Evolutionary conservation across 106 monocot species (phyloP).

Genomic region (Dendrobium catenatum): DNA sequence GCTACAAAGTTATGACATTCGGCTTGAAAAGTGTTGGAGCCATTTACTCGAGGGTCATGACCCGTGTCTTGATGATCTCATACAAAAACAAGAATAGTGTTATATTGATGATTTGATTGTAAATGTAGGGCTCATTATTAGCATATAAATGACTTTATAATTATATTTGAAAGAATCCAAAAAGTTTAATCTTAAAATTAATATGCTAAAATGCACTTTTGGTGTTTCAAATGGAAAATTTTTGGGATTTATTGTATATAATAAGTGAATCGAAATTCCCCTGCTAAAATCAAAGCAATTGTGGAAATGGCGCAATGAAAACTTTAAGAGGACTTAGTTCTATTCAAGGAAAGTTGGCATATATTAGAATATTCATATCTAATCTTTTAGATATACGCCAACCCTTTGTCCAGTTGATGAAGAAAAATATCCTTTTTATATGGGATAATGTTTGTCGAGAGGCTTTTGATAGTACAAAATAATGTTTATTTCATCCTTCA

Average conservation of each 20-base stretch:
- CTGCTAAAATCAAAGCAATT: not conserved
- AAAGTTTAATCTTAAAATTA: not conserved
- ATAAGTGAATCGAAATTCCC: constrained; percentile 6
- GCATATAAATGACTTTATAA: not conserved
- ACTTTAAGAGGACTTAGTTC: not conserved
- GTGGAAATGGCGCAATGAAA: not conserved
- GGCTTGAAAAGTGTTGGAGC: not conserved
- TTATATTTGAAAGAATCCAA: not conserved
- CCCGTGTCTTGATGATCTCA: not conserved
- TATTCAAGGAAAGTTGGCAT: not conserved
- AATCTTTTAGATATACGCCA: not conserved
- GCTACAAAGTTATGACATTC: not conserved
- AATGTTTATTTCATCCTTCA: too few species aligned
- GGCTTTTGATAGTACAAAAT: too few species aligned
- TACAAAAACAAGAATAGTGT: not conserved
- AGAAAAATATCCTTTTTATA: not conserved
- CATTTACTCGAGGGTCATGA: not conserved
- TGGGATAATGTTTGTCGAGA: not conserved
- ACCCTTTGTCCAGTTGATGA: not conserved
- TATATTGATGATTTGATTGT: not conserved
- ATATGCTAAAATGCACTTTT: not conserved
- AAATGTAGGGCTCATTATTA: not conserved
- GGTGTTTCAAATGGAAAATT: not conserved
- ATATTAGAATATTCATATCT: not conserved
- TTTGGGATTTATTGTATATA: not conserved